phyloP scores from a whole-genome alignment of 768 basidiomycete species.

The Tylopilus sp. region DNA sequence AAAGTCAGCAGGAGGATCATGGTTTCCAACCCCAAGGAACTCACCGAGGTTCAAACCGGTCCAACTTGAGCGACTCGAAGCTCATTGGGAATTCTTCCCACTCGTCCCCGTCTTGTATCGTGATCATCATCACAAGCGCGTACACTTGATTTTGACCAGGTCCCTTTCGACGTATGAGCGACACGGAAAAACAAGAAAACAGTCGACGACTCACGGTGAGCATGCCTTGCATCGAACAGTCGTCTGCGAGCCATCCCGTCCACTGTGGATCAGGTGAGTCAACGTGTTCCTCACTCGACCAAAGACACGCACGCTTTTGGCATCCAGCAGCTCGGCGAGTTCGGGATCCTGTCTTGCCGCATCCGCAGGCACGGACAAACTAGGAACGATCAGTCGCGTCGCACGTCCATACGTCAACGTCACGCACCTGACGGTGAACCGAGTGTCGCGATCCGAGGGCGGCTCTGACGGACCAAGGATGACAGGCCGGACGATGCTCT shows the following conservation, averaged over 20 bases:
- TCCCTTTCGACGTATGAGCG: conserved; percentile 3
- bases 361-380: conserved; percentile 18
- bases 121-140: conserved; percentile 8
- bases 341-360: conserved; percentile 17
- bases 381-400: neutral
- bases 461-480: conserved; percentile 21
- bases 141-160: conserved; percentile 15
- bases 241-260: conserved; percentile 22
- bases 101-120: neutral
- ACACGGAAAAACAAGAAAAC: no score
- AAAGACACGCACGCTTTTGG: conserved; percentile 7
- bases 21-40: neutral
- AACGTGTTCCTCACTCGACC: neutral
- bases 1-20: neutral
- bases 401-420: neutral
- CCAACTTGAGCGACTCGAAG: conserved; percentile 9
- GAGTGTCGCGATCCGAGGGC: conserved; percentile 11
- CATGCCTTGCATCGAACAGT: conserved; percentile 15
- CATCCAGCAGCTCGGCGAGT: conserved; percentile 7
- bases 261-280: conserved; percentile 10
- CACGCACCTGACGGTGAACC: conserved; percentile 16
- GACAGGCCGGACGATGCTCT: conserved; percentile 39
- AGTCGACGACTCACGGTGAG: conserved; percentile 16
- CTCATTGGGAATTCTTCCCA: conserved; percentile 10
- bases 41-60: conserved; percentile 24